Evolutionary conservation across 129 eudicot species (phyloP), one percentile per base, ranked within the genome.

Genomic region (Sambucus nigra): DNA sequence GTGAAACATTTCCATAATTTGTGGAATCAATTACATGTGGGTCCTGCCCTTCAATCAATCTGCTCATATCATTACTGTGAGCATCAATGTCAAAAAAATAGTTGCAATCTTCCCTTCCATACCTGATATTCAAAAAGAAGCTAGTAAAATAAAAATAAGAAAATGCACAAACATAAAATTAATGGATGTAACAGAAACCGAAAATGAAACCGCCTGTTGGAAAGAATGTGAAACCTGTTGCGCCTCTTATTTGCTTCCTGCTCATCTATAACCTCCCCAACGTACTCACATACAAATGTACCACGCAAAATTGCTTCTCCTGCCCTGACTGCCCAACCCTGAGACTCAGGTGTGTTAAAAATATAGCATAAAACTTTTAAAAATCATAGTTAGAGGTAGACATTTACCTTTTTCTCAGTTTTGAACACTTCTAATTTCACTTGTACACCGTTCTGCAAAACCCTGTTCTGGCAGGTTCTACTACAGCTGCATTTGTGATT

Each of bases 241-340:
- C 86, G 95, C 68, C 98, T 81, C 67, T 79, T 80, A 31, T 68
- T 72, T 64, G 95, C 94, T 72, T 89, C 98, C n/a, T 79, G 70
- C 57, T 78, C 80, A 56, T 74, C 95, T 57, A 89, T 69, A 62
- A 89, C 82, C 73, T 89, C 98, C 16, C 98, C 98, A 42, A 89
- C 56, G 53, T 78, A 85, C 69, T 89, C 98, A 11, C 95, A 89
- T 38, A 89, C 81, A 79, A 89, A 89, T 40, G 86, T 71, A 19
- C 98, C 98, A 57, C 86, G 83, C 56, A 52, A 57, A 45, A 89
- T 81, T 62, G 80, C 61, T 72, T 85, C 86, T 47, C 86, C 69
- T n/a, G 83, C 86, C 77, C 98, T 70, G 33, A 89, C 95, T 45
- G 88, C 98, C 98, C 98, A 89, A 66, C 98, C 98, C 98, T 89